phyloP scores from a whole-genome alignment of 371 early-diverging fungal genomes.

The Mortierella sp. region DNA sequence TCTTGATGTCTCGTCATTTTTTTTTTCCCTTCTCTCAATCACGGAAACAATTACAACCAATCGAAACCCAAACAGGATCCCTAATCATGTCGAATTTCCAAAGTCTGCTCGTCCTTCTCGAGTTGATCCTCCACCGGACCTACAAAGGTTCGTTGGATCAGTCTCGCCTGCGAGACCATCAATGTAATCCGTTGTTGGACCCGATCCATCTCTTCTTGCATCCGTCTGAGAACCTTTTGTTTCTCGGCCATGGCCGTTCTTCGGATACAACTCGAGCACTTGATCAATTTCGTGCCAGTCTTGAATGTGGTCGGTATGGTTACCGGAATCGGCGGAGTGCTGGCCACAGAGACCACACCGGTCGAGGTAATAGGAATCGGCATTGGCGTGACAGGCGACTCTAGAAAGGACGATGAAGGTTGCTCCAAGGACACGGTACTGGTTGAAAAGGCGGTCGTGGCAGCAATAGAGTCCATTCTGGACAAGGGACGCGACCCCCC shows the following conservation, averaged over 20 bases:
- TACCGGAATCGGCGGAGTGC: neutral
- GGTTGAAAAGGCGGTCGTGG: too few species aligned
- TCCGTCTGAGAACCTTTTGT: neutral
- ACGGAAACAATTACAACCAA: too few species aligned
- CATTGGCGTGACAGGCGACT: too few species aligned
- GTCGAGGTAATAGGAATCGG: neutral
- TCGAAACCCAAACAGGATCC: too few species aligned
- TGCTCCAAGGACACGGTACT: too few species aligned
- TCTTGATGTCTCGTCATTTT: too few species aligned
- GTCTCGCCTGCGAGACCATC: constrained; percentile 6
- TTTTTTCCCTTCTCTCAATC: too few species aligned
- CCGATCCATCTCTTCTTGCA: constrained; percentile 11
- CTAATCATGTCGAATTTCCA: too few species aligned
- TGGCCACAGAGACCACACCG: neutral
- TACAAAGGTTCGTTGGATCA: constrained; percentile 15
- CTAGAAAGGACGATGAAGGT: too few species aligned
- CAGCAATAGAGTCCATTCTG: too few species aligned
- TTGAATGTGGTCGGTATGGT: neutral
- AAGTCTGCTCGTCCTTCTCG: neutral
- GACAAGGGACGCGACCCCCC: too few species aligned
- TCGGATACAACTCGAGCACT: constrained; percentile 9
- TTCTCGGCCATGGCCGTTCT: neutral
- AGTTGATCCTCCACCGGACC: constrained; percentile 8
- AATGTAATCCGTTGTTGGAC: constrained; percentile 11
- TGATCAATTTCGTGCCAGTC: neutral